Evolutionary conservation across 129 eudicot species (phyloP).

Genomic region (Centaurea solstitialis): DNA sequence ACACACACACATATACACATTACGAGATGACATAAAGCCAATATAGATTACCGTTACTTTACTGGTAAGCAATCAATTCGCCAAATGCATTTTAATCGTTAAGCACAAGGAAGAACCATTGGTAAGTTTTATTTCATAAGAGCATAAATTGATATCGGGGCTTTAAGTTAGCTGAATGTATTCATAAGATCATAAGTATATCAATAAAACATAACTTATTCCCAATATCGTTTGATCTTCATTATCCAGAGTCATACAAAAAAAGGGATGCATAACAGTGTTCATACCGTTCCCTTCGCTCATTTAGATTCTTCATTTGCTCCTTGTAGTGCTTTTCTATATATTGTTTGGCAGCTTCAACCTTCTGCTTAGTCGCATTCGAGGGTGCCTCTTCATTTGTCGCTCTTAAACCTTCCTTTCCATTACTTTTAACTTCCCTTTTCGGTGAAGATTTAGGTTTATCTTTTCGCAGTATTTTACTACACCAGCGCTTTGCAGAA

Average conservation of each 20-base stretch:
- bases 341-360: slow-evolving; percentile 95
- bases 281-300: slow-evolving; percentile 88
- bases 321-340: slow-evolving; percentile 98
- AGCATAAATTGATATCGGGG: neutral
- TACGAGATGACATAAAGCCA: neutral
- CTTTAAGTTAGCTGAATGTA: neutral
- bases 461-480: slow-evolving; percentile 58
- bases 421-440: slow-evolving; percentile 58
- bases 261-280: slow-evolving; percentile 1
- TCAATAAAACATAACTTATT: neutral
- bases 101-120: neutral
- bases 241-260: neutral
- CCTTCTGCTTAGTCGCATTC: slow-evolving; percentile 91
- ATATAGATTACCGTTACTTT: neutral
- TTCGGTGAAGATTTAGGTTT: slow-evolving; percentile 61
- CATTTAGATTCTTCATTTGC: slow-evolving; percentile 95
- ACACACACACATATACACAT: neutral
- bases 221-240: neutral
- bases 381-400: slow-evolving; percentile 78
- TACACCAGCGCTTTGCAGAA: slow-evolving; percentile 61
- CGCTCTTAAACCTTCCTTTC: slow-evolving; percentile 67
- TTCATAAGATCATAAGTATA: neutral
- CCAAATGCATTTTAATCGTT: neutral
- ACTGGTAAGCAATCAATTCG: neutral
- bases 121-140: neutral